phyloP scores from a whole-genome alignment of 495 filamentous ascomycete species.

The Letharia lupina region DNA sequence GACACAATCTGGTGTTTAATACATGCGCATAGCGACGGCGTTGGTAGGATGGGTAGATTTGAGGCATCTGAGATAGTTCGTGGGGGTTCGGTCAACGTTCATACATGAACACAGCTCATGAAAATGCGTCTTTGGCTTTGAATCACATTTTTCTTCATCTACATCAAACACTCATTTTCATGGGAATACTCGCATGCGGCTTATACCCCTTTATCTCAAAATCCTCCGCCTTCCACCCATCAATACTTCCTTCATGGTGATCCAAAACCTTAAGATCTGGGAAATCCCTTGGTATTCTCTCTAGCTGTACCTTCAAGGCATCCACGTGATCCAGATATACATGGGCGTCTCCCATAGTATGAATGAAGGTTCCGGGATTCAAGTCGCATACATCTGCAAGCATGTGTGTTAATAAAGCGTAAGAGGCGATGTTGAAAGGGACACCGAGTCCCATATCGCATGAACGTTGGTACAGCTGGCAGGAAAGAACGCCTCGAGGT shows the following conservation, averaged over 20 bases:
- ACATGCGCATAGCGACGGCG: conserved; percentile 21
- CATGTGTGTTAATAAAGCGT: conserved; percentile 90
- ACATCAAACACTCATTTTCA: conserved; percentile 92
- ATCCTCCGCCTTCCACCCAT: conserved; percentile 82
- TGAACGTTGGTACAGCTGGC: conserved; percentile 83
- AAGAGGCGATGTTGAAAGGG: conserved; percentile 94
- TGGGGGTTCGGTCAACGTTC: background rate
- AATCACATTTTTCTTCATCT: too few species aligned
- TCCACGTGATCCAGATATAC: conserved; percentile 91
- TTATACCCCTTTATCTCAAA: conserved; percentile 83
- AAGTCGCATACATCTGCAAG: conserved; percentile 78
- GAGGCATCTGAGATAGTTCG: background rate
- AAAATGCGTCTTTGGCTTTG: background rate
- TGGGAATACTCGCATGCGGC: conserved; percentile 80
- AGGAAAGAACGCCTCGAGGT: conserved; percentile 61
- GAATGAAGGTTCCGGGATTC: conserved; percentile 73
- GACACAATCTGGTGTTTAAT: background rate
- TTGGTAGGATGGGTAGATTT: background rate
- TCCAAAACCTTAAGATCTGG: conserved; percentile 64
- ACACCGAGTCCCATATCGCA: conserved; percentile 97
- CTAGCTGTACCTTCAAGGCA: conserved; percentile 70
- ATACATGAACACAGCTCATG: background rate
- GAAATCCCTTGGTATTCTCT: conserved; percentile 71
- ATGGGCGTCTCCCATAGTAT: conserved; percentile 95
- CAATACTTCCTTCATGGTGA: conserved; percentile 56